Conservation (phyloP, 2,329 filamentous ascomycete genomes). For the Pseudocercospora vitis region DNA sequence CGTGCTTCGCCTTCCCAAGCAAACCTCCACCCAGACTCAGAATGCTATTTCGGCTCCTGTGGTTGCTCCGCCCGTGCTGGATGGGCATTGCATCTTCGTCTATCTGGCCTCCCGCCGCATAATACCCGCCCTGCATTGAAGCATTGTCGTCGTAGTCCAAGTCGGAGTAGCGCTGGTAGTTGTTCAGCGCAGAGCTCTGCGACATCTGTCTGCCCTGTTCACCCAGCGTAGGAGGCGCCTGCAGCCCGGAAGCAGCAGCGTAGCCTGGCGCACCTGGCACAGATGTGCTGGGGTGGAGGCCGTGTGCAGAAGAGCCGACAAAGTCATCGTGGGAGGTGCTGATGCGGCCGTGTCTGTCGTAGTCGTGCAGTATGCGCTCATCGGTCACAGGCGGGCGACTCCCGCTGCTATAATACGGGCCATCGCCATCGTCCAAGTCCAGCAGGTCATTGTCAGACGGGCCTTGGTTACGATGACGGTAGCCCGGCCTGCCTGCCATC, state of each 20-base stretch:
- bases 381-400: slow-evolving; percentile 78
- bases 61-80: slow-evolving; percentile 50
- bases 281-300: slow-evolving; percentile 43
- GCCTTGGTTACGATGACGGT: slow-evolving; percentile 47
- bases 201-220: slow-evolving; percentile 53
- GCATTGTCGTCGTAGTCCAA: slow-evolving; percentile 70
- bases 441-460: slow-evolving; percentile 55
- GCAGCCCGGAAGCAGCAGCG: slow-evolving; percentile 35
- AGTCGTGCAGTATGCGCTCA: slow-evolving; percentile 73
- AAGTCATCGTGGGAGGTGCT: slow-evolving; percentile 96
- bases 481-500: slow-evolving; percentile 56
- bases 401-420: slow-evolving; percentile 71
- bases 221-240: slow-evolving; percentile 41
- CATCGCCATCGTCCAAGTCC: slow-evolving; percentile 65
- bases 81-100: slow-evolving; percentile 57
- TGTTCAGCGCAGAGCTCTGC: slow-evolving; percentile 78
- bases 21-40: slow-evolving; percentile 82
- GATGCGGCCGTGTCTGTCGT: slow-evolving; percentile 69
- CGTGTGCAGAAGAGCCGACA: slow-evolving; percentile 59
- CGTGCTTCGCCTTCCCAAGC: slow-evolving; percentile 83
- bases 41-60: slow-evolving; percentile 77
- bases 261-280: slow-evolving; percentile 47
- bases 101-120: slow-evolving; percentile 64
- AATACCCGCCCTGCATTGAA: slow-evolving; percentile 58
- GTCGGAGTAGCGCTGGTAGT: slow-evolving; percentile 91